Evolutionary conservation across 2,329 filamentous ascomycete species (phyloP).

Genomic region (Hypoxylon sp.): DNA sequence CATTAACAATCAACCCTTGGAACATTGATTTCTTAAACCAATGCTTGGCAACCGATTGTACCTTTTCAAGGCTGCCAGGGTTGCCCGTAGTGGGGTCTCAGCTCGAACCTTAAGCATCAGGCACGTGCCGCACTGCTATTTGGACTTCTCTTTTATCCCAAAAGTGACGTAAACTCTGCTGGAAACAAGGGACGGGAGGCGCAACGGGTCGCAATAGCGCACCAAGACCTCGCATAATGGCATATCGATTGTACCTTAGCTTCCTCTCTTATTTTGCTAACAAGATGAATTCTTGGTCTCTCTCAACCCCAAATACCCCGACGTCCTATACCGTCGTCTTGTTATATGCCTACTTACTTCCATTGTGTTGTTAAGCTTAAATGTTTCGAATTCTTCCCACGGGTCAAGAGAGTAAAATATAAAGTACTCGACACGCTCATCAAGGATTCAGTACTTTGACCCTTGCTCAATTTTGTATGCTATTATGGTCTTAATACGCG

Average conservation of each 20-base stretch:
- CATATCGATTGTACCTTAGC: constrained; percentile 2
- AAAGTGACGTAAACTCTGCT: constrained; percentile 33
- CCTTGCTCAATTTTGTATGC: not conserved
- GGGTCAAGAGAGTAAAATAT: not conserved
- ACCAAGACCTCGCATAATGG: constrained; percentile 18
- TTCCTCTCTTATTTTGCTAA: not conserved
- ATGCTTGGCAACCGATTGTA: constrained; percentile 29
- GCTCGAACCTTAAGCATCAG: constrained; percentile 1
- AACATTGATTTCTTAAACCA: constrained; percentile 2
- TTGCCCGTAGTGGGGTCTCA: constrained; percentile 24
- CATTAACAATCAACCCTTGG: not conserved
- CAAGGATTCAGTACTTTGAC: not conserved
- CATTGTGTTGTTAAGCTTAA: not conserved
- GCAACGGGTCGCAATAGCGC: constrained; percentile 7
- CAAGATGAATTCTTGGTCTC: not conserved
- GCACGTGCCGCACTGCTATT: constrained; percentile 34
- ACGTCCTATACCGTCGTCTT: not conserved
- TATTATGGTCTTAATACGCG: not conserved
- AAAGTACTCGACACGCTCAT: not conserved
- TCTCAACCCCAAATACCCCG: too few species aligned
- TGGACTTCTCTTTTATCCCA: constrained; percentile 8
- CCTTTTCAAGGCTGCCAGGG: constrained; percentile 6
- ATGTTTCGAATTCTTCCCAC: not conserved
- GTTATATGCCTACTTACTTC: not conserved
- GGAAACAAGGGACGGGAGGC: constrained; percentile 21